These are phyloP conservation scores for Strombidium stylifer DNA, from an alignment of 73 alveolate genomes.

Conservation along the genomic window DNA sequence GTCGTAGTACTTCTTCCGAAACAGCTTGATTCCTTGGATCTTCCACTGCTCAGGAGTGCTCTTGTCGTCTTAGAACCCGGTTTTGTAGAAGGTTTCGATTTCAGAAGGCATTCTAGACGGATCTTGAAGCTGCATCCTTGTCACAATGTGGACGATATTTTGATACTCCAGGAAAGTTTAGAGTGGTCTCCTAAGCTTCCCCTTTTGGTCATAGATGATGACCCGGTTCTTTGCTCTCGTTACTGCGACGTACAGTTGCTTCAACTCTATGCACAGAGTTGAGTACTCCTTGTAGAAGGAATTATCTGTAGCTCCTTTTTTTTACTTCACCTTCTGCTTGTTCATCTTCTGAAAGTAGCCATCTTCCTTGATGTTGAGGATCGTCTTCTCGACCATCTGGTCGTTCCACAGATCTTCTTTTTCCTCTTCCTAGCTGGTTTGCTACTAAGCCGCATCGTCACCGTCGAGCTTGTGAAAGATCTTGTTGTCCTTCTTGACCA, in stretches of 20 bases:
- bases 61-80: slow-evolving; percentile 8
- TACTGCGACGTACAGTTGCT: slow-evolving; percentile 83
- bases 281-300: slow-evolving; percentile 43
- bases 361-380: no score
- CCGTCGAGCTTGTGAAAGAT: no score
- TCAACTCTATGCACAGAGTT: slow-evolving; percentile 78
- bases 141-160: slow-evolving; percentile 52
- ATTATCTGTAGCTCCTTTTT: no score
- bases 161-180: slow-evolving; percentile 62
- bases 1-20: slow-evolving; percentile 76
- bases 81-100: slow-evolving; percentile 3
- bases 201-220: slow-evolving; percentile 76
- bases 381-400: no score
- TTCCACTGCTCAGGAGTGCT: slow-evolving; percentile 69
- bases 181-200: slow-evolving; percentile 54
- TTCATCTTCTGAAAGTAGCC: no score
- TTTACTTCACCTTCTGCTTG: no score
- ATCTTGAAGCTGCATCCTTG: slow-evolving; percentile 6
- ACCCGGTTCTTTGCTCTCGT: slow-evolving; percentile 87
- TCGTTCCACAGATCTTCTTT: no score
- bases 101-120: background rate
- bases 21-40: slow-evolving; percentile 73
- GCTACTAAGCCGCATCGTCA: no score
- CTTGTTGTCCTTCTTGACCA: no score
- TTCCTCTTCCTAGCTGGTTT: no score